Base-by-base conservation (phyloP, 1,284 basidiomycete species). In the Sanghuangporus sanghuang region DNA sequence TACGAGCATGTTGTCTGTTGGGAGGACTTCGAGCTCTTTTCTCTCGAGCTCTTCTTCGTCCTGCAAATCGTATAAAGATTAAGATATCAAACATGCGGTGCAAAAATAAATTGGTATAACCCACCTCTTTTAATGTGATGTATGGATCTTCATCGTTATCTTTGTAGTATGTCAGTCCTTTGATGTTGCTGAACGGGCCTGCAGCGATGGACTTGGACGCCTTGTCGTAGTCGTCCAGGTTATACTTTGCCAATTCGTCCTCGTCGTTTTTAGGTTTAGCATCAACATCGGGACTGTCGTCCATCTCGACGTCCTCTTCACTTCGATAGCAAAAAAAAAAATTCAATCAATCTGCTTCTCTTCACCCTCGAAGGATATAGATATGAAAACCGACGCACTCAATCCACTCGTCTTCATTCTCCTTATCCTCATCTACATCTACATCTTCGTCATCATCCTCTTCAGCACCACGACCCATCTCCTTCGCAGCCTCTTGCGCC, bases 101-200 rank as follows among this genome's bases (percentile, higher is more conserved):
- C 16, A 46, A 46, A 18, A 16, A 18, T 1, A 38, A 18, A 63
- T 35, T 35, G 55, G 18, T 16, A n/a, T 27, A 32, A 75, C 85
- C 46, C 68, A 92, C 93, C 73, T 96, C 93, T 81, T 97, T 95
- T 38, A 99, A 77, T 0, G 96, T 99, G 70, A 99, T 92, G 73
- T 96, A 99, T 0, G 97, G 97, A 76, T 99, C 97, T 53, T 98
- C 95, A 63, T 93, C 85, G 73, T 96, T 95, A 71, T 93, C 87
- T 59, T 88, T 87, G 75, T 98, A 96, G 73, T 92, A 97, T 44
- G 91, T 90, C 59, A 99, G 78, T 5, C 96, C 96, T 73, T 97
- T 97, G 76, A 99, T 94, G 72, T 95, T 97, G 75, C 90, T 94
- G 77, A 99, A 98, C 8, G 93, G 92, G 16, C 96, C 96, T 73